phyloP scores from a whole-genome alignment of 495 filamentous ascomycete genomes.

The Aspergillus cristatus region DNA sequence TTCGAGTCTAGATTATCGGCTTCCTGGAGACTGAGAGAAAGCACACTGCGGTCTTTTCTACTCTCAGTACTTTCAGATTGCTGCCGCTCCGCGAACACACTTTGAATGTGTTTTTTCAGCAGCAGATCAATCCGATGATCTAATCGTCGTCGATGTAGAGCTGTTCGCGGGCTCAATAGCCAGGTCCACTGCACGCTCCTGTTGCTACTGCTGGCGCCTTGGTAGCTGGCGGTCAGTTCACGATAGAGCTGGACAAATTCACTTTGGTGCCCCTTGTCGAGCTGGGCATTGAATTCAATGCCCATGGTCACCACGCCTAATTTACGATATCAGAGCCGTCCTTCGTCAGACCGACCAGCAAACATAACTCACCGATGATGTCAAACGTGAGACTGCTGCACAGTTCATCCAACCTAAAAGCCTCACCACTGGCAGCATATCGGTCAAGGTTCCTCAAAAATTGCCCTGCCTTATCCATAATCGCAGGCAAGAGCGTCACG shows the following conservation, averaged over 20 bases:
- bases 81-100: too few species aligned
- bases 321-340: too few species aligned
- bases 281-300: too few species aligned
- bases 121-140: too few species aligned
- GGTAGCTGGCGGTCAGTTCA: not conserved
- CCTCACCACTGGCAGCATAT: not conserved
- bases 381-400: not conserved
- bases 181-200: too few species aligned
- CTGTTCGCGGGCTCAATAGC: too few species aligned
- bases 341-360: too few species aligned
- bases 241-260: not conserved
- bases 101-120: too few species aligned
- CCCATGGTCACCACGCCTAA: too few species aligned
- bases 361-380: not conserved
- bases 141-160: too few species aligned
- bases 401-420: not conserved
- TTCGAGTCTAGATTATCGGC: not conserved
- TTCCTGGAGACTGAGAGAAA: slow-evolving; percentile 5
- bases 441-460: not conserved
- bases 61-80: too few species aligned
- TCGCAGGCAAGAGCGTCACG: not conserved
- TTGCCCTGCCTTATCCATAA: not conserved
- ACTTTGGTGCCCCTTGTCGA: not conserved
- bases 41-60: slow-evolving; percentile 3
- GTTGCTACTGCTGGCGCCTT: too few species aligned